Evolutionary conservation across 2,329 filamentous ascomycete genomes (phyloP).

Genomic region (Purpureocillium lavendulum): DNA sequence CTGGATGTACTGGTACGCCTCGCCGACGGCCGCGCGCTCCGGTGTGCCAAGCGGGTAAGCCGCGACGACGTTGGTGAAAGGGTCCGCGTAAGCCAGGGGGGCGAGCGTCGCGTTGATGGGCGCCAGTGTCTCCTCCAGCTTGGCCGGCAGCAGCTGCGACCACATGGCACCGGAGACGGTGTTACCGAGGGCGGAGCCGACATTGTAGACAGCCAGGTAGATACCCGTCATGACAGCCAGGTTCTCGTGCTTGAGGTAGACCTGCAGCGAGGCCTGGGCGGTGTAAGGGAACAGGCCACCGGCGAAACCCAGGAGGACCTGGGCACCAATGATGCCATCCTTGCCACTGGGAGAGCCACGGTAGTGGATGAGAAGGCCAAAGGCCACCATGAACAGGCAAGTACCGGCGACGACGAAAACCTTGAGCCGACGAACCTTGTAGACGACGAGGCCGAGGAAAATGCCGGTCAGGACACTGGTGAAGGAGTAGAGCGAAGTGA

Average conservation of each 20-base stretch:
- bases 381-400: slow-evolving; percentile 45
- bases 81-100: slow-evolving; percentile 24
- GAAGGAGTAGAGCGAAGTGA: slow-evolving; percentile 45
- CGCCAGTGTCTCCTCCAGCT: slow-evolving; percentile 20
- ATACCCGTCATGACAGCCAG: slow-evolving; percentile 29
- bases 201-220: slow-evolving; percentile 31
- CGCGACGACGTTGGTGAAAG: slow-evolving; percentile 24
- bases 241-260: slow-evolving; percentile 25
- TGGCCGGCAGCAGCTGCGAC: slow-evolving; percentile 28
- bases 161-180: slow-evolving; percentile 31
- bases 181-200: slow-evolving; percentile 31
- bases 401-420: slow-evolving; percentile 50
- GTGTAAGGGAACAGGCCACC: slow-evolving; percentile 46
- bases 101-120: slow-evolving; percentile 26
- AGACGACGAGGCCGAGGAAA: slow-evolving; percentile 41
- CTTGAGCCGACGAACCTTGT: slow-evolving; percentile 44
- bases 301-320: slow-evolving; percentile 48
- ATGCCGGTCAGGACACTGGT: slow-evolving; percentile 46
- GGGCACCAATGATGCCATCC: slow-evolving; percentile 45
- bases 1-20: slow-evolving; percentile 38
- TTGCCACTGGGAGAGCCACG: slow-evolving; percentile 34
- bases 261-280: slow-evolving; percentile 30
- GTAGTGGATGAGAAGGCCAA: slow-evolving; percentile 46
- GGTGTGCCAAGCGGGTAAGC: slow-evolving; percentile 32
- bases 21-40: slow-evolving; percentile 33